Evolutionary conservation across 2,329 filamentous ascomycete species (phyloP).

Genomic region (Conoideocrella luteorostrata): DNA sequence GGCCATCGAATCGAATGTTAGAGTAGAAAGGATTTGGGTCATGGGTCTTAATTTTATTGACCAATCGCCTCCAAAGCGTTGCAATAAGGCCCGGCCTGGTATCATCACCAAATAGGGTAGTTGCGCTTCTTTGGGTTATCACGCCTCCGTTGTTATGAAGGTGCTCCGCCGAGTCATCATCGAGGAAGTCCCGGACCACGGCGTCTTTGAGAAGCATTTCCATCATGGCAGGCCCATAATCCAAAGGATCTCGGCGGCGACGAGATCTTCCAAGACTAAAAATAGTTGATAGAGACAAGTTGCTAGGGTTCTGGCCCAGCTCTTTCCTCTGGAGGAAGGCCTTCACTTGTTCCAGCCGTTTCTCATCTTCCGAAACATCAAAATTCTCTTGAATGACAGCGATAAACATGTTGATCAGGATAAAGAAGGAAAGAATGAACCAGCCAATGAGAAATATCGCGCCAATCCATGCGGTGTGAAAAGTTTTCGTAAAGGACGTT

Average conservation of each 20-base stretch:
- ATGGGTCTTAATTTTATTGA: slow-evolving; percentile 49
- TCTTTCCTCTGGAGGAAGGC: slow-evolving; percentile 91
- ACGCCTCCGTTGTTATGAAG: slow-evolving; percentile 23
- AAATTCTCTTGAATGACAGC: slow-evolving; percentile 99
- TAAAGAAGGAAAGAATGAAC: slow-evolving; percentile 94
- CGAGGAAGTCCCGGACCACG: slow-evolving; percentile 89
- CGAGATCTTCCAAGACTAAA: slow-evolving; percentile 56
- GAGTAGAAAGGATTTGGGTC: slow-evolving; percentile 97
- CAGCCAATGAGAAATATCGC: slow-evolving; percentile 87
- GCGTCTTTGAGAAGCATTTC: slow-evolving; percentile 97
- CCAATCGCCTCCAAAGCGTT: slow-evolving; percentile 54
- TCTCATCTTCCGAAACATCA: slow-evolving; percentile 96
- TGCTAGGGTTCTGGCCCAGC: slow-evolving; percentile 63
- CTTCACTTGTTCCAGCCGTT: slow-evolving; percentile 91
- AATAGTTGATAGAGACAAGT: slow-evolving; percentile 68
- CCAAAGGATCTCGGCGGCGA: slow-evolving; percentile 70
- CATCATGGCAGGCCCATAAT: slow-evolving; percentile 85
- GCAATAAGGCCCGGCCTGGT: slow-evolving; percentile 54
- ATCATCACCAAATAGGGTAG: slow-evolving; percentile 31
- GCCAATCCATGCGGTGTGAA: slow-evolving; percentile 82
- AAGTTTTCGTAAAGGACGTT: slow-evolving; percentile 58
- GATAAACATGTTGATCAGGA: slow-evolving; percentile 99
- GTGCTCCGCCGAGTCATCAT: slow-evolving; percentile 53
- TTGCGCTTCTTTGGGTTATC: slow-evolving; percentile 24
- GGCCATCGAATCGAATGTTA: slow-evolving; percentile 59